phyloP scores from a whole-genome alignment of 768 basidiomycete genomes.

The Exidia glandulosa region DNA sequence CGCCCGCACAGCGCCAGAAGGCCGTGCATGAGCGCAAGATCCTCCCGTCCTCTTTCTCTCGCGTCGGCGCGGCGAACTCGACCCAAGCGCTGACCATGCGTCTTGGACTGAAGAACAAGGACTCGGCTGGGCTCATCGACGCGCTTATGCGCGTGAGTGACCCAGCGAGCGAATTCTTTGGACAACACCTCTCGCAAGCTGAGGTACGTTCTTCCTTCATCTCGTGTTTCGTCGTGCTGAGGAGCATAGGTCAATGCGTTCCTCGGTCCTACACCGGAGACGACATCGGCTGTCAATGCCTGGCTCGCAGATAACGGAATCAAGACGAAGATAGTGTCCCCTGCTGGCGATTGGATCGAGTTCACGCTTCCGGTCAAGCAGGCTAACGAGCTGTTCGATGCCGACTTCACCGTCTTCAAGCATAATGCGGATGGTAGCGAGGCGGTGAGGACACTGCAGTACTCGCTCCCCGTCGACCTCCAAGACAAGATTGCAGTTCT shows the following conservation, averaged over 20 bases:
- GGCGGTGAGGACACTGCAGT: conserved; percentile 15
- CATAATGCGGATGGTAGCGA: conserved; percentile 12
- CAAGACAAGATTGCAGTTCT: conserved; percentile 13
- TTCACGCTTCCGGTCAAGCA: conserved; percentile 16
- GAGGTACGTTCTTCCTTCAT: neutral
- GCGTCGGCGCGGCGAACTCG: neutral
- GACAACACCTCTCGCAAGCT: neutral
- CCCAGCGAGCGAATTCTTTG: neutral
- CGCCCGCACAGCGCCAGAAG: neutral
- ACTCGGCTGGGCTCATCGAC: neutral
- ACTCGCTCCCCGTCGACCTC: conserved; percentile 23
- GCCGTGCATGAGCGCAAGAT: neutral
- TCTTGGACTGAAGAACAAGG: neutral
- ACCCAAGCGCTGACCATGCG: neutral
- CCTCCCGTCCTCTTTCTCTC: neutral
- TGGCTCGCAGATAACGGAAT: conserved; percentile 17
- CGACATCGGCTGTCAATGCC: conserved; percentile 13
- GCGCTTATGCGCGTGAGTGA: neutral
- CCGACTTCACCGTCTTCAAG: conserved; percentile 16
- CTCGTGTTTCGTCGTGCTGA: neutral
- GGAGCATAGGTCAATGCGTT: conserved; percentile 15
- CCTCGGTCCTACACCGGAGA: conserved; percentile 15
- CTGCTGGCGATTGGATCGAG: conserved; percentile 20
- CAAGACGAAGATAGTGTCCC: conserved; percentile 12
- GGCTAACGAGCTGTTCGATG: conserved; percentile 19